These are phyloP conservation scores for Arabidopsis hybrid DNA, from an alignment of 441 rosid genomes.

Conservation along the genomic window DNA sequence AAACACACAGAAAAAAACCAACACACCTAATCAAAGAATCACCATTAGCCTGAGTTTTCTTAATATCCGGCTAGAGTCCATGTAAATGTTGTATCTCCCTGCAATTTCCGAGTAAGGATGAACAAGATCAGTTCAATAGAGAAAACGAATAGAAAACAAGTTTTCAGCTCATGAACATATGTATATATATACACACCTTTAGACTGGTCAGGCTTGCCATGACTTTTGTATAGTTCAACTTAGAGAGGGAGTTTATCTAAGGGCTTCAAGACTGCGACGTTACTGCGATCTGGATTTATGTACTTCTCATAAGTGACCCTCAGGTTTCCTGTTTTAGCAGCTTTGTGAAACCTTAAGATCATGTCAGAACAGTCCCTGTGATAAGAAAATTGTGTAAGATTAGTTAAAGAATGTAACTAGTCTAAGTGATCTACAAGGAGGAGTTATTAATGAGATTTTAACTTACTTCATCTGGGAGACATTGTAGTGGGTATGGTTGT, in stretches of 20 bases:
- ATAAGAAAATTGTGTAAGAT: conserved; percentile 12
- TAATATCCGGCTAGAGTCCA: conserved; percentile 26
- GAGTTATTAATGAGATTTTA: conserved; percentile 22
- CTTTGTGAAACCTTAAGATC: conserved; percentile 77
- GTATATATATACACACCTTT: conserved; percentile 11
- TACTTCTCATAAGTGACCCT: conserved; percentile 85
- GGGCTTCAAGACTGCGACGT: conserved; percentile 72
- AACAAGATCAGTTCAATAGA: conserved; percentile 11
- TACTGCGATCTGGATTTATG: conserved; percentile 52
- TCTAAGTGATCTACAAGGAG: conserved; percentile 13
- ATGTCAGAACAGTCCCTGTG: conserved; percentile 81
- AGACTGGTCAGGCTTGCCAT: background rate
- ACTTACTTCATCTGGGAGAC: conserved; percentile 80
- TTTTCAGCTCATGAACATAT: conserved; percentile 11
- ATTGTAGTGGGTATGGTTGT: conserved; percentile 65
- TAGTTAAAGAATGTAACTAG: background rate
- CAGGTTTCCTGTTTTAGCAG: conserved; percentile 63
- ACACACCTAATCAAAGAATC: conserved; percentile 33
- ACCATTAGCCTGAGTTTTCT: conserved; percentile 24
- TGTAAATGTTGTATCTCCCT: conserved; percentile 30
- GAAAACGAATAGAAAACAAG: conserved; percentile 5
- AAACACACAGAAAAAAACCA: conserved; percentile 18
- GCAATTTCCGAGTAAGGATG: conserved; percentile 25
- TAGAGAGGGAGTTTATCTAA: conserved; percentile 59
- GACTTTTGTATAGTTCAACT: conserved; percentile 4